These are phyloP conservation scores for Dimargaris cristalligena DNA, from an alignment of 192 early-diverging fungal species.

Conservation along the genomic window DNA sequence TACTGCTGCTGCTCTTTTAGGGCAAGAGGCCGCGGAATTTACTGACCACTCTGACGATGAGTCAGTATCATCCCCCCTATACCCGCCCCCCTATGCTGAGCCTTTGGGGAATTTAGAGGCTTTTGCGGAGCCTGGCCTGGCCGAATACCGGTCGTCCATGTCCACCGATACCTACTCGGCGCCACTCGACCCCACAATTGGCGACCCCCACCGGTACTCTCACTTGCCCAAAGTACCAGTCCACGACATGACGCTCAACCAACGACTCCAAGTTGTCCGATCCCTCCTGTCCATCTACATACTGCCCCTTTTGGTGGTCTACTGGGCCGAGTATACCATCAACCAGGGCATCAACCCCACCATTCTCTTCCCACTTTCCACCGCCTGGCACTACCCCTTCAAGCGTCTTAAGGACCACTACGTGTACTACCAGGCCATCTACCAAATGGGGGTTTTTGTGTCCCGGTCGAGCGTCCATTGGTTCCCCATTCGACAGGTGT, in stretches of 20 bases:
- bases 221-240: slow-evolving; percentile 2
- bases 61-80: too few relatives aligned
- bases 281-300: slow-evolving; percentile 20
- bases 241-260: slow-evolving; percentile 19
- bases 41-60: slow-evolving; percentile 15
- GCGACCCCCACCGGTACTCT: background rate
- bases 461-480: slow-evolving; percentile 22
- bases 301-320: slow-evolving; percentile 23
- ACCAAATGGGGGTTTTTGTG: slow-evolving; percentile 30
- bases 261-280: slow-evolving; percentile 18
- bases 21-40: slow-evolving; percentile 11
- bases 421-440: slow-evolving; percentile 24
- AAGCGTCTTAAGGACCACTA: slow-evolving; percentile 20
- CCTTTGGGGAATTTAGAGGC: slow-evolving; percentile 4
- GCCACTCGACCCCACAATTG: background rate
- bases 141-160: too few relatives aligned
- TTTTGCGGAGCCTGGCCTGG: background rate
- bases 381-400: slow-evolving; percentile 18
- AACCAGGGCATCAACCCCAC: slow-evolving; percentile 26
- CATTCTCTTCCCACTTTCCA: slow-evolving; percentile 22
- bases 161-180: too few relatives aligned
- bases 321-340: slow-evolving; percentile 27
- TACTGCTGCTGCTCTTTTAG: background rate
- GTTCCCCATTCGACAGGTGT: slow-evolving; percentile 16
- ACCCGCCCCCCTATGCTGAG: too few relatives aligned